Base-by-base conservation (phyloP, 2,329 filamentous ascomycete genomes). In the Curvularia sp. region DNA sequence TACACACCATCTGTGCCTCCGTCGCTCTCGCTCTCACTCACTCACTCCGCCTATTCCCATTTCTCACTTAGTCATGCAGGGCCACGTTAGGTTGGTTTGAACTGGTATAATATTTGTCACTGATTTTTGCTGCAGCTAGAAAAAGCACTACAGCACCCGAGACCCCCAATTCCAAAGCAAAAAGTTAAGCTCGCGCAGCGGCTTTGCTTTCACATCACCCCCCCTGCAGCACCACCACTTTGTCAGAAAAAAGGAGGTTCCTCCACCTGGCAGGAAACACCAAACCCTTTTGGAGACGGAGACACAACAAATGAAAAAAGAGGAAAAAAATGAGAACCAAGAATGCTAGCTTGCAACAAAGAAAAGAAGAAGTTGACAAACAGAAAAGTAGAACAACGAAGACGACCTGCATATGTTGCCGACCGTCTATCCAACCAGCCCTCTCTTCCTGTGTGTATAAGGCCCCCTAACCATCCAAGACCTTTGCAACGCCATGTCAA, bases 151-250 rank as follows among this genome's bases (percentile, higher is more conserved):
- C 44, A 50, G 57, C 61, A 65, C 64, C 57, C 62, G 59, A 69
- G 64, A 67, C 60, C 64, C 64, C 56, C 62, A 65, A 64, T 60
- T 52, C 24, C 62, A 72, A 69, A 74, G 47, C 57, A 51, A 51
- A 42, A 66, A 56, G 64, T 61, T 58, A 62, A 69, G 70, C 70
- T 68, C 72, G 72, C 71, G 60, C 72, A 75, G 72, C 72, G 72
- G 71, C 66, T 71, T 59, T 57, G 31, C 58, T 54, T 49, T 60
- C 57, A 58, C 49, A 55, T 57, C 61, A 65, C 18, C 18, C 65
- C 65, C 49, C 64, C 67, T 61, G 64, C 60, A 65, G 58, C 62
- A 63, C 60, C 62, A 65, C 56, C 63, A 59, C 64, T 57, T 57
- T 59, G 60, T 53, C 49, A 62, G 20, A 35, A 24, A 49, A 67